Evolutionary conservation across 768 basidiomycete genomes (phyloP).

Genomic region (Gymnopilus junonius): DNA sequence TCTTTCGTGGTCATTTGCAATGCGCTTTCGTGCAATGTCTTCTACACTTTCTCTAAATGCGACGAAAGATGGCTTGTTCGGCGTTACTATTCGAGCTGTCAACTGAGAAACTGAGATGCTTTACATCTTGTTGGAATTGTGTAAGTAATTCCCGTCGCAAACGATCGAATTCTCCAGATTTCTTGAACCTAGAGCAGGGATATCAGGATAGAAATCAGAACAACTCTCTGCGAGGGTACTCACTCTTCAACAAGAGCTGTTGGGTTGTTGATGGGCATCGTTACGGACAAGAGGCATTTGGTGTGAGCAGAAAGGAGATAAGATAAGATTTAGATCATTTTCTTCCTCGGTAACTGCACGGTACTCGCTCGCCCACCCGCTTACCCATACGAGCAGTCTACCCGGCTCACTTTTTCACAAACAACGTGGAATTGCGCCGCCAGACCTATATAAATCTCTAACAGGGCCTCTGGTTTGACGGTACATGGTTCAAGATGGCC

Average conservation of each 20-base stretch:
- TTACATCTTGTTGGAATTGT: conserved; percentile 65
- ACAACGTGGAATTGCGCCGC: conserved; percentile 17
- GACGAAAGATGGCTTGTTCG: conserved; percentile 51
- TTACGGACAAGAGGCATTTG: conserved; percentile 1
- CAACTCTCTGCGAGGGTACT: conserved; percentile 17
- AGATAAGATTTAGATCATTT: conserved; percentile 23
- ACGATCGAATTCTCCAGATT: conserved; percentile 79
- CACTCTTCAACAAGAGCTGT: conserved; percentile 70
- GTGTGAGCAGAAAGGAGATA: conserved; percentile 11
- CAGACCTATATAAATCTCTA: conserved; percentile 11
- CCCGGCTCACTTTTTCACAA: conserved; percentile 21
- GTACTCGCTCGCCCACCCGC: conserved; percentile 6
- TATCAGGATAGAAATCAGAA: neutral
- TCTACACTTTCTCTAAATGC: conserved; percentile 62
- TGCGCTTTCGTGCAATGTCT: conserved; percentile 61
- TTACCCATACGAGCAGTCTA: conserved; percentile 14
- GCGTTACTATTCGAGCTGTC: neutral
- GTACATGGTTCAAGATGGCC: conserved; percentile 20
- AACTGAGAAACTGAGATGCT: conserved; percentile 21
- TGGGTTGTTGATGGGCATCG: conserved; percentile 60
- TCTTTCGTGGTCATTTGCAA: conserved; percentile 53
- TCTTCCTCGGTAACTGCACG: conserved; percentile 11
- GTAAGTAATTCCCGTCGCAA: conserved; percentile 66
- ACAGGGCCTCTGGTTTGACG: neutral
- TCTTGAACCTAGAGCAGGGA: conserved; percentile 64